Percentiles rank a stretch among this genome's conserved stretches.
Evolutionary conservation across 2,329 filamentous ascomycete species (phyloP).

Genomic region (Cytospora piceae): DNA sequence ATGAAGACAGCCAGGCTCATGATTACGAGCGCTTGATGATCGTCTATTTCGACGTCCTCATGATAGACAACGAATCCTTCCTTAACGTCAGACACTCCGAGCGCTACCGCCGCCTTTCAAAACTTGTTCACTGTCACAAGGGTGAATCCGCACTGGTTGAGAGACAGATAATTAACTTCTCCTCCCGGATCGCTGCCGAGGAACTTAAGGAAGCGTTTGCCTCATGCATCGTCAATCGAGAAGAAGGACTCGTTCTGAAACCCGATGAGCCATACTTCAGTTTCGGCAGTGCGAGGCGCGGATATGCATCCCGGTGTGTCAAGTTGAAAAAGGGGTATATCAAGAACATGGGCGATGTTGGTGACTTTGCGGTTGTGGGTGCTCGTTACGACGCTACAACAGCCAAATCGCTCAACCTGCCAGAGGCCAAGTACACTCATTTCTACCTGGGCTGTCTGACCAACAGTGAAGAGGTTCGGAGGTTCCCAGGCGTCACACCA

Average conservation of each 20-base stretch:
- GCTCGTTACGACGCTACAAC: constrained; percentile 70
- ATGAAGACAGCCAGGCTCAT: constrained; percentile 66
- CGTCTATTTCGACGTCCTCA: constrained; percentile 61
- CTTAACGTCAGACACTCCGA: constrained; percentile 58
- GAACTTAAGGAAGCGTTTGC: constrained; percentile 68
- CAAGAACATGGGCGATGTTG: constrained; percentile 75
- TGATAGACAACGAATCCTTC: constrained; percentile 58
- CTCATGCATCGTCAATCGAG: constrained; percentile 63
- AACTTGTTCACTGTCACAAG: constrained; percentile 53
- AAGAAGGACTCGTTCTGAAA: constrained; percentile 83
- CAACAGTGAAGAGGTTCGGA: constrained; percentile 64
- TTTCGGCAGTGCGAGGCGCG: constrained; percentile 43
- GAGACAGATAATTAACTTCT: constrained; percentile 70
- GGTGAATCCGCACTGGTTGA: constrained; percentile 71
- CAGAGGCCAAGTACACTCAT: constrained; percentile 71
- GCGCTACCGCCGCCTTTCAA: constrained; percentile 62
- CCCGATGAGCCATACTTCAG: constrained; percentile 78
- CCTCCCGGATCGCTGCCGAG: constrained; percentile 51
- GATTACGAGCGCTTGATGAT: constrained; percentile 63
- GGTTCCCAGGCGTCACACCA: constrained; percentile 53
- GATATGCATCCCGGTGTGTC: constrained; percentile 61
- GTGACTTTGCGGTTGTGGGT: constrained; percentile 80
- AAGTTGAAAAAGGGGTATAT: constrained; percentile 92
- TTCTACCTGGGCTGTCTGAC: constrained; percentile 79
- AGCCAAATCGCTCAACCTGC: constrained; percentile 57